Percentiles rank a stretch among this genome's conserved stretches.
These are phyloP conservation scores for Colletotrichum limetticola DNA, from an alignment of 2,329 filamentous ascomycete species.

Conservation along the genomic window DNA sequence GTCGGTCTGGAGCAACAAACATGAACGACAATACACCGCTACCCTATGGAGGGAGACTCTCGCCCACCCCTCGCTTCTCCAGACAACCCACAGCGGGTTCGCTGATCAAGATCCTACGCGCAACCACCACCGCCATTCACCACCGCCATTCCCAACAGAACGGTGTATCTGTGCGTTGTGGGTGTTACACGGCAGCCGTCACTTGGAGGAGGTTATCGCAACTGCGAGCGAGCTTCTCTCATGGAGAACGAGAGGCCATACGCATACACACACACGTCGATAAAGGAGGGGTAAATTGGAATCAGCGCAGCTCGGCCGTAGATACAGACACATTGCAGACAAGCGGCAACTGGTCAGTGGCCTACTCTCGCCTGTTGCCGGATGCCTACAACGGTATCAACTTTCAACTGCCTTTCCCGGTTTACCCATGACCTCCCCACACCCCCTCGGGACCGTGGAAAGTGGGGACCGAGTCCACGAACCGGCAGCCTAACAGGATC, in stretches of 20 bases:
- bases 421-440: neutral
- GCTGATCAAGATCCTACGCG: conserved; percentile 23
- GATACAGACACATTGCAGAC: neutral
- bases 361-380: neutral
- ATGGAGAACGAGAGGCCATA: neutral
- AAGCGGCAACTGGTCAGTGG: neutral
- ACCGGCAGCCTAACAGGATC: neutral
- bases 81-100: conserved; percentile 5
- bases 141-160: neutral
- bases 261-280: neutral
- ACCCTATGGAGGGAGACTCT: neutral
- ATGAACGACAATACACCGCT: neutral
- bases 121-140: neutral
- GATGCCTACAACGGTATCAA: neutral
- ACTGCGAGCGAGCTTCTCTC: neutral
- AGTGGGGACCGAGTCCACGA: neutral
- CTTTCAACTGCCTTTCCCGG: neutral
- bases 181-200: conserved; percentile 9
- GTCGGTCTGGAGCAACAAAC: neutral
- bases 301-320: neutral
- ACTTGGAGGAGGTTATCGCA: neutral
- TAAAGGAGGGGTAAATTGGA: neutral
- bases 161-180: neutral
- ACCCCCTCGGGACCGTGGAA: neutral
- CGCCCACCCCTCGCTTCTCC: neutral